Evolutionary conservation across 73 alveolate species (phyloP).

Genomic region (Tetrahymena elliotti): DNA sequence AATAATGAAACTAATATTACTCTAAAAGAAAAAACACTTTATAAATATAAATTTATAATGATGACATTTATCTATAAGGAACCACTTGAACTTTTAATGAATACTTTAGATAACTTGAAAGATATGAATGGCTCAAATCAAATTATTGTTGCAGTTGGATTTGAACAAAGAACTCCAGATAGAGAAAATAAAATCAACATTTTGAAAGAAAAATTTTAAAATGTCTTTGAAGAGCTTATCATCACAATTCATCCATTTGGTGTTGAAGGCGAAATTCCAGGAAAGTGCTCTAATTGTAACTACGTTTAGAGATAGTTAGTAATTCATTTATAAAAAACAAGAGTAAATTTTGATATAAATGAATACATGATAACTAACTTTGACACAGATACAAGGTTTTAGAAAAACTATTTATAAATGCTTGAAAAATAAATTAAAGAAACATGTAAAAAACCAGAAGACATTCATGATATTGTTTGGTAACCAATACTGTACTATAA

Average conservation of each 20-base stretch:
- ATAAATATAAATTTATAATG: conserved; percentile 2
- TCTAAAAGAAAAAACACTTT: neutral
- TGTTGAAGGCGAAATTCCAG: conserved; percentile 46
- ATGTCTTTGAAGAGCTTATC: conserved; percentile 12
- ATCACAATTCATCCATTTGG: conserved; percentile 29
- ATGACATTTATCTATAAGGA: conserved; percentile 43
- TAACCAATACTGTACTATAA: conserved; percentile 46
- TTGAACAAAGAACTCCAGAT: conserved; percentile 47
- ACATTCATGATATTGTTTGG: conserved; percentile 17
- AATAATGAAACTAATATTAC: neutral
- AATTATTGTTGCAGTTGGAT: conserved; percentile 11
- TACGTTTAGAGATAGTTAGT: conserved; percentile 20
- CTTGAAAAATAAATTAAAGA: neutral
- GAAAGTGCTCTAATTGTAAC: conserved; percentile 46
- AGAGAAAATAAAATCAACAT: neutral
- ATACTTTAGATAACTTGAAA: conserved; percentile 17
- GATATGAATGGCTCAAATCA: neutral
- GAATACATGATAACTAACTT: conserved; percentile 18
- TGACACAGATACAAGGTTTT: conserved; percentile 44
- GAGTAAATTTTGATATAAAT: conserved; percentile 1
- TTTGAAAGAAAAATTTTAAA: neutral
- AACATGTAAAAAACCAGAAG: conserved; percentile 1
- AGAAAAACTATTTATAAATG: neutral
- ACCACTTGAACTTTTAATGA: conserved; percentile 7
- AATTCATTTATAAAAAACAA: neutral